A percentile compares a stretch with the other conserved stretches of the same genome.
phyloP scores from a whole-genome alignment of 148 eudicot genomes.

The Silene conica region DNA sequence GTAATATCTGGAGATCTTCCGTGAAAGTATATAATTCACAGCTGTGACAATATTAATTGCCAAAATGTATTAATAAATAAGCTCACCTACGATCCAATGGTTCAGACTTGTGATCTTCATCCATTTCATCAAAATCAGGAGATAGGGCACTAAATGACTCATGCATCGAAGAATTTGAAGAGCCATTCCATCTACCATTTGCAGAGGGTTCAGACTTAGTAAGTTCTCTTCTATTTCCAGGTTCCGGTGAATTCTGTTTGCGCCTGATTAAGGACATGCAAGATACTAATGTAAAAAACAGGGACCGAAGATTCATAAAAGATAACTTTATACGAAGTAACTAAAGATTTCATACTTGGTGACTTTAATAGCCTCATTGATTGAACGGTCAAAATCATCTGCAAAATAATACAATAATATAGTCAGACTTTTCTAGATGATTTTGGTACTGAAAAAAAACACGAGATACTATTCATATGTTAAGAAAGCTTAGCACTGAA shows the following conservation, averaged over 20 bases:
- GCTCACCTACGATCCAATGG: slow-evolving; percentile 64
- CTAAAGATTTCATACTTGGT: slow-evolving; percentile 59
- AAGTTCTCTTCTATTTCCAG: slow-evolving; percentile 42
- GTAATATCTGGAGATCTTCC: not conserved
- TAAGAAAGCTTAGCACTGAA: not conserved
- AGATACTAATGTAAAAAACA: slow-evolving; percentile 1
- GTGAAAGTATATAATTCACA: not conserved
- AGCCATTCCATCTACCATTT: slow-evolving; percentile 54
- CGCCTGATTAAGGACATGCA: slow-evolving; percentile 37
- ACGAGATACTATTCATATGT: too few species aligned
- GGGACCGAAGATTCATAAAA: not conserved
- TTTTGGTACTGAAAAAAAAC: too few species aligned
- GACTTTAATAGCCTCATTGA: slow-evolving; percentile 72
- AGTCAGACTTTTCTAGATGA: too few species aligned
- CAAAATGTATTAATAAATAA: slow-evolving; percentile 1
- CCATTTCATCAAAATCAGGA: slow-evolving; percentile 58
- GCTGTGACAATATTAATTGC: not conserved
- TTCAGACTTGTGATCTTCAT: slow-evolving; percentile 42
- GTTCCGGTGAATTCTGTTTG: slow-evolving; percentile 62
- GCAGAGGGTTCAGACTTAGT: slow-evolving; percentile 37
- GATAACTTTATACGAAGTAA: not conserved
- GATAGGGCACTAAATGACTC: slow-evolving; percentile 50
- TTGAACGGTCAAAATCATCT: slow-evolving; percentile 60
- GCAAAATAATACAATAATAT: slow-evolving; percentile 25
- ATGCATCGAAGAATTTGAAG: slow-evolving; percentile 39